These are phyloP conservation scores for Alloascoidea africana DNA, from an alignment of 805 yeast genomes.

Conservation along the genomic window DNA sequence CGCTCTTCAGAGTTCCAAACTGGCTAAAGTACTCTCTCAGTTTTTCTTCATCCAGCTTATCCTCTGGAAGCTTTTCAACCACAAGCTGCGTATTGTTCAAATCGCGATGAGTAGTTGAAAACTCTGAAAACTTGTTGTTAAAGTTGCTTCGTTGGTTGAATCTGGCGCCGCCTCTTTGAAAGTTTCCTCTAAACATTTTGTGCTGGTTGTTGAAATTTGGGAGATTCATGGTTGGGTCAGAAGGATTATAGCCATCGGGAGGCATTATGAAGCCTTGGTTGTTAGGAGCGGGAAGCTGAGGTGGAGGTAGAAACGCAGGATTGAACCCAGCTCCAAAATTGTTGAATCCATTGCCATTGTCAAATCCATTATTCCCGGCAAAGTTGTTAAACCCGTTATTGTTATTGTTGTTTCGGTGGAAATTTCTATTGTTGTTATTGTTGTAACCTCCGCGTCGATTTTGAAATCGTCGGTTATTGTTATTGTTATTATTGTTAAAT, in stretches of 20 bases:
- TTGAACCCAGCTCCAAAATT: too few species aligned
- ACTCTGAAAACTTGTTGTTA: neutral
- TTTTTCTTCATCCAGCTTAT: constrained; percentile 20
- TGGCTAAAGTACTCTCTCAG: constrained; percentile 22
- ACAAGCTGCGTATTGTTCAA: constrained; percentile 18
- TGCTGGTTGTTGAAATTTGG: neutral
- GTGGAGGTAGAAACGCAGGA: too few species aligned
- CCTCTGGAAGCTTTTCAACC: constrained; percentile 28
- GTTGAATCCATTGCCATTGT: neutral
- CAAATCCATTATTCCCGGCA: neutral
- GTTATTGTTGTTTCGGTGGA: neutral
- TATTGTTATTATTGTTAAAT: neutral
- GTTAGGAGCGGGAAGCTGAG: constrained; percentile 8
- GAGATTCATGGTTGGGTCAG: neutral
- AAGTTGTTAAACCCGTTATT: neutral
- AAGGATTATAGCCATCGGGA: constrained; percentile 4
- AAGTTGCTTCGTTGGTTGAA: neutral
- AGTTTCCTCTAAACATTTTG: neutral
- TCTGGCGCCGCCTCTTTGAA: neutral
- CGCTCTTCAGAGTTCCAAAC: constrained; percentile 22
- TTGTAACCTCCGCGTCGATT: constrained; percentile 3
- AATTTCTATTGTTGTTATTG: constrained; percentile 2
- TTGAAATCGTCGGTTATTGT: neutral
- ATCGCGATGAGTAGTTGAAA: constrained; percentile 4
- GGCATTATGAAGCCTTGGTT: constrained; percentile 11